phyloP scores from a whole-genome alignment of 805 yeast species.

The Candida loeiensis region DNA sequence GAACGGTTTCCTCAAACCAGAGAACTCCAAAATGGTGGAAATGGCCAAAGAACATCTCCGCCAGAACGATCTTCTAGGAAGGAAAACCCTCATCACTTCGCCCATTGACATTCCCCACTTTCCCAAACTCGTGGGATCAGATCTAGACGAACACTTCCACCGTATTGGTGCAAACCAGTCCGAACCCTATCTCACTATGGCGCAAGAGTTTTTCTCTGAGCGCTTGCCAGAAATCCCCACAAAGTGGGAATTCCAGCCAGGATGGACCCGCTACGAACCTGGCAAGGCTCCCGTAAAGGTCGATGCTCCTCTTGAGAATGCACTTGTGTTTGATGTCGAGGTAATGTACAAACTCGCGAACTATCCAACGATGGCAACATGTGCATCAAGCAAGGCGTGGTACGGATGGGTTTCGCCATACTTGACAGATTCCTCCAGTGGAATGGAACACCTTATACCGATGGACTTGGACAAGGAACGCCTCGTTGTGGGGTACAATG shows the following conservation, averaged over 20 bases:
- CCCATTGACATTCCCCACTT: constrained; percentile 57
- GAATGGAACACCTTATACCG: constrained; percentile 67
- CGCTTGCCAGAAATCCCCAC: constrained; percentile 34
- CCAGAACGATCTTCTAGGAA: constrained; percentile 68
- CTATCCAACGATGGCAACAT: constrained; percentile 79
- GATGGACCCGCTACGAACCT: constrained; percentile 76
- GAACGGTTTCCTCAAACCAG: constrained; percentile 24
- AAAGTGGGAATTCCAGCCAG: constrained; percentile 65
- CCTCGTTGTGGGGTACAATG: constrained; percentile 83
- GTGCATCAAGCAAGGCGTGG: constrained; percentile 77
- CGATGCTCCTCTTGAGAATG: constrained; percentile 64
- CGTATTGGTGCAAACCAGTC: constrained; percentile 58
- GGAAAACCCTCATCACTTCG: constrained; percentile 56
- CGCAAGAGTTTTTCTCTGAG: constrained; percentile 38
- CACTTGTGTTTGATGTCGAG: constrained; percentile 86
- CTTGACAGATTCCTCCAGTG: constrained; percentile 37
- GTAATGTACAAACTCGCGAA: constrained; percentile 70
- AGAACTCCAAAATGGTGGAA: constrained; percentile 31
- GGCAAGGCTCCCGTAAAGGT: constrained; percentile 57
- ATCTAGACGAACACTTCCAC: constrained; percentile 83
- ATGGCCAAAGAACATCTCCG: constrained; percentile 60
- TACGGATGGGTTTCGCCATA: constrained; percentile 94
- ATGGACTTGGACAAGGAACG: constrained; percentile 52
- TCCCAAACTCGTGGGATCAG: constrained; percentile 70
- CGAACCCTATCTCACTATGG: constrained; percentile 56